These are phyloP conservation scores for Sphenostylis stenocarpa DNA, from an alignment of 306 rosid genomes.

Conservation along the genomic window DNA sequence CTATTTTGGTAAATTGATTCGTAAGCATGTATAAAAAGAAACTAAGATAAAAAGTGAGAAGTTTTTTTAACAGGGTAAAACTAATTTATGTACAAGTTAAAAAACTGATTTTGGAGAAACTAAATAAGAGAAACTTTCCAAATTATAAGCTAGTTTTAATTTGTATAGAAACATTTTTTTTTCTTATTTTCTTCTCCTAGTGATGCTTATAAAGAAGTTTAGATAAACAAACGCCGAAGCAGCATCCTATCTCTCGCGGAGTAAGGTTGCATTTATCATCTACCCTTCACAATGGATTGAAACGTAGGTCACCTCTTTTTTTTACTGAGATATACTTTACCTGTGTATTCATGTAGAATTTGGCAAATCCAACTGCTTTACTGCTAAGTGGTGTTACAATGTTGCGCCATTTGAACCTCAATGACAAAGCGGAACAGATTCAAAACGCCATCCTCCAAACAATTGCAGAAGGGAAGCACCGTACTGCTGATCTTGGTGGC, in stretches of 20 bases:
- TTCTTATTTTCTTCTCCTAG: too few relatives aligned
- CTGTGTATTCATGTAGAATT: slow-evolving; percentile 54
- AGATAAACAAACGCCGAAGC: too few relatives aligned
- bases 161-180: too few relatives aligned
- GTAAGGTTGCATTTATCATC: background rate
- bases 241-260: background rate
- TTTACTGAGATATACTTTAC: background rate
- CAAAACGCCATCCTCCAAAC: slow-evolving; percentile 82
- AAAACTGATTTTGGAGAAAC: too few relatives aligned
- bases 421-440: slow-evolving; percentile 76
- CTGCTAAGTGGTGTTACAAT: slow-evolving; percentile 81
- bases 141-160: too few relatives aligned
- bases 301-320: background rate
- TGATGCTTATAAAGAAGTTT: too few relatives aligned
- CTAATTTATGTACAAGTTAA: too few relatives aligned
- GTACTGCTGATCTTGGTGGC: slow-evolving; percentile 98
- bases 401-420: slow-evolving; percentile 83
- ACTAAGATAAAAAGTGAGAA: too few relatives aligned
- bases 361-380: slow-evolving; percentile 98
- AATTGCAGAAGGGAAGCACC: slow-evolving; percentile 85
- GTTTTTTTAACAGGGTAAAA: too few relatives aligned
- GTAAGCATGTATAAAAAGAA: too few relatives aligned
- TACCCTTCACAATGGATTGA: slow-evolving; percentile 20
- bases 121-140: too few relatives aligned
- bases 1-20: too few relatives aligned